Conservation (phyloP, 2,329 filamentous ascomycete species). For the Fusarium ramigenum region DNA sequence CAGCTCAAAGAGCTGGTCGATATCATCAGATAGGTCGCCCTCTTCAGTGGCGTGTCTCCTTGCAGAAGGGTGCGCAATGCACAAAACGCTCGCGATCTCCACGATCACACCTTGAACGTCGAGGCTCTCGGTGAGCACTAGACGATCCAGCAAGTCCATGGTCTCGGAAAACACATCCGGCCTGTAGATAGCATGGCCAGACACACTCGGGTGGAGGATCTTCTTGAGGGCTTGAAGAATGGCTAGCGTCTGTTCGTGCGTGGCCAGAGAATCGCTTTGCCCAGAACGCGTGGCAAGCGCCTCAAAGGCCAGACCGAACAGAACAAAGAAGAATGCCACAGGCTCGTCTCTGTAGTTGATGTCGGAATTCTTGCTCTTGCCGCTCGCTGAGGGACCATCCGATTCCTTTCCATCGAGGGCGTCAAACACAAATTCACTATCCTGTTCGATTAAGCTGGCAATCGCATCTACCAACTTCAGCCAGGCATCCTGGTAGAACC, state of each 20-base stretch:
- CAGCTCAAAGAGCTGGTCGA: conserved; percentile 96
- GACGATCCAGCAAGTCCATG: conserved; percentile 92
- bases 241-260: conserved; percentile 82
- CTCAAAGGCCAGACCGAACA: conserved; percentile 96
- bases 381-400: conserved; percentile 57
- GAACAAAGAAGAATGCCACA: conserved; percentile 97
- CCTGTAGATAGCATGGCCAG: conserved; percentile 95
- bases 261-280: conserved; percentile 63
- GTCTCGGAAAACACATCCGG: conserved; percentile 96
- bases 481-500: conserved; percentile 98
- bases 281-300: conserved; percentile 83
- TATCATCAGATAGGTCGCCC: conserved; percentile 90
- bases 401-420: conserved; percentile 86
- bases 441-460: conserved; percentile 94
- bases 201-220: conserved; percentile 92
- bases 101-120: conserved; percentile 93
- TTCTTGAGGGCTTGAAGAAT: conserved; percentile 93
- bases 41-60: conserved; percentile 66
- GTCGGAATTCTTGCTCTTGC: conserved; percentile 71
- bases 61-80: conserved; percentile 90
- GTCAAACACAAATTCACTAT: conserved; percentile 97
- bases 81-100: conserved; percentile 89
- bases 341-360: conserved; percentile 99
- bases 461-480: conserved; percentile 96
- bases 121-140: conserved; percentile 89